phyloP scores from a whole-genome alignment of 768 basidiomycete species.

The Boletus pseudopeckii region DNA sequence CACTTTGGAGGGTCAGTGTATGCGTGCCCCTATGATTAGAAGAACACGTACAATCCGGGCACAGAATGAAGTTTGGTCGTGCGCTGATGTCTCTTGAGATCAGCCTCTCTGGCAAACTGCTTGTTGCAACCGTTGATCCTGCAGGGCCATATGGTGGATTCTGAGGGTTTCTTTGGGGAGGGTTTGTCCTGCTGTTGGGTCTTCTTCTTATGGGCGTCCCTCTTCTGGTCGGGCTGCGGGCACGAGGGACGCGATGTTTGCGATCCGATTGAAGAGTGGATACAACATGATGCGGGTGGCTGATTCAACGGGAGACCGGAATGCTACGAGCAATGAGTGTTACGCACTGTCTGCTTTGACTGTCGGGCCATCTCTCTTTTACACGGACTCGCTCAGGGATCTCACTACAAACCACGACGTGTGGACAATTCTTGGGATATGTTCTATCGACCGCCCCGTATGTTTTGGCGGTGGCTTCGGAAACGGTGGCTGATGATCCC shows the following conservation, averaged over 20 bases:
- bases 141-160: slow-evolving; percentile 70
- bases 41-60: slow-evolving; percentile 60
- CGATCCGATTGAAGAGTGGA: slow-evolving; percentile 3
- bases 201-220: slow-evolving; percentile 40
- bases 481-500: slow-evolving; percentile 28
- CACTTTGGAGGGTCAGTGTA: slow-evolving; percentile 37
- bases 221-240: slow-evolving; percentile 40
- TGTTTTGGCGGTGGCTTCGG: slow-evolving; percentile 18
- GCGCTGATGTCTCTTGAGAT: slow-evolving; percentile 77
- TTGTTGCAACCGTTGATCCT: slow-evolving; percentile 79
- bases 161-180: slow-evolving; percentile 46
- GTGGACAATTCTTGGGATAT: background rate
- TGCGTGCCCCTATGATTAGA: slow-evolving; percentile 14
- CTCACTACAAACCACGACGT: slow-evolving; percentile 7
- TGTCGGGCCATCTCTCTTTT: slow-evolving; percentile 30
- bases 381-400: slow-evolving; percentile 15
- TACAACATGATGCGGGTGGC: slow-evolving; percentile 14
- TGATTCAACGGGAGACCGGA: slow-evolving; percentile 20
- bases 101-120: slow-evolving; percentile 78
- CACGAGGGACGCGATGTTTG: slow-evolving; percentile 1
- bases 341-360: slow-evolving; percentile 35
- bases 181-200: slow-evolving; percentile 41
- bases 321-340: slow-evolving; percentile 7
- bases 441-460: slow-evolving; percentile 5
- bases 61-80: slow-evolving; percentile 75